Evolutionary conservation across 2,329 filamentous ascomycete genomes (phyloP), one percentile per base, ranked within the genome.

Genomic region (Sporothrix luriei): DNA sequence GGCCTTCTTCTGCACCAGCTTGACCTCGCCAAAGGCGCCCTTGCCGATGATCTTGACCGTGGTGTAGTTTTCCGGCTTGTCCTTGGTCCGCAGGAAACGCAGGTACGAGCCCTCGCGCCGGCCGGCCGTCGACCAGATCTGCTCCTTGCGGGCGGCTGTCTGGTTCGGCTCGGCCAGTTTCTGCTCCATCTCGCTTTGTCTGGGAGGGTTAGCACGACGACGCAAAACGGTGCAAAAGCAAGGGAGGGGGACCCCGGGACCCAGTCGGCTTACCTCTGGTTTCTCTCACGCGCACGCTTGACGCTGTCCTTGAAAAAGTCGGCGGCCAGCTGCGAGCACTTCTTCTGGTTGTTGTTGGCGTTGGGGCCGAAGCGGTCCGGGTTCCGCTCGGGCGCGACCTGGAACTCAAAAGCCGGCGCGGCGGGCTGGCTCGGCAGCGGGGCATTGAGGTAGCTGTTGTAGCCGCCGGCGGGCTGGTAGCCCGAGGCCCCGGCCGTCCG

Each of bases 221-320:
- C 7, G 16, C 2, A 46, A 16, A 16, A 46, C 1, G 43, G 43
- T 48, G 2, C 7, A 46, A 14, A 13, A 46, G 16, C 1, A 13
- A 4, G 7, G 29, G 16, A 29, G 6, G n/a, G 6, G 40, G 9
- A 40, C 10, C 38, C 38, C n/a, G n/a, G n/a, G 38, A 40, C 38
- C 38, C 38, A 13, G 9, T 2, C 16, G 2, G 6, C 16, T 16
- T 49, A 97, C 94, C 94, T 91, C 80, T 96, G 90, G 79, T 99
- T 99, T 71, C 95, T 90, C 82, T 98, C 95, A 75, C 94, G 88
- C 66, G 95, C 95, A 75, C 95, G 89, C 84, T 97, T 94, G 69
- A 99, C 96, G 78, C 94, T 98, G 81, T 99, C 94, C 81, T 97
- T 96, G 88, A 98, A 99, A 84, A 98, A 98, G 75, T 95, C 93